A percentile compares a stretch with the other conserved stretches of the same genome.
Conservation (phyloP, 148 eudicot species). For the Pouteria glomerata region DNA sequence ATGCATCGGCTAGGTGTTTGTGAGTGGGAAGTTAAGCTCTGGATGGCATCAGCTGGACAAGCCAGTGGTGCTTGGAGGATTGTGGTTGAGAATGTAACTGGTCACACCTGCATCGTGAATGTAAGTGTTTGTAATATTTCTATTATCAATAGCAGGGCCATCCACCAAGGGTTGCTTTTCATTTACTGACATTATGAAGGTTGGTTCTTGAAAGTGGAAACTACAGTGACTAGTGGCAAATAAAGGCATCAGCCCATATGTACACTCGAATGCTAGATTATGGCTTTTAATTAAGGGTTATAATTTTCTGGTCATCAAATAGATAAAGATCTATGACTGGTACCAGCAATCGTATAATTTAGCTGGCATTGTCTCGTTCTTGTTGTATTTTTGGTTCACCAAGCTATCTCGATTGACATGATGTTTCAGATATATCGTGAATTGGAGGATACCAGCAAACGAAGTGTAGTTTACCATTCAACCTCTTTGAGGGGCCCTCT, state of each 20-base stretch:
- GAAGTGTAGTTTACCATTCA: conserved; percentile 61
- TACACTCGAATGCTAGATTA: not conserved
- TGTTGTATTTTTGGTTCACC: not conserved
- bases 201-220: conserved; percentile 5
- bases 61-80: conserved; percentile 97
- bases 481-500: conserved; percentile 44
- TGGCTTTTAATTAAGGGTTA: not conserved
- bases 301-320: conserved; percentile 5
- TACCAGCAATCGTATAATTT: not conserved
- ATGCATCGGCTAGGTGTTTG: conserved; percentile 91
- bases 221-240: not conserved
- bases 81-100: conserved; percentile 85
- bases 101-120: conserved; percentile 89
- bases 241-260: not conserved
- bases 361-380: not conserved
- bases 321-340: not conserved
- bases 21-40: conserved; percentile 96
- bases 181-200: not conserved
- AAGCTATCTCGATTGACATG: not conserved
- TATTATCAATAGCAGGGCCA: not conserved
- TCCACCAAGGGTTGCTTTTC: not conserved
- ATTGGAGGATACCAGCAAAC: conserved; percentile 59
- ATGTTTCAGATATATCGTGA: conserved; percentile 70
- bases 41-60: conserved; percentile 71
- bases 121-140: conserved; percentile 40